Conservation (phyloP, 257 asterid species). For the Solanum gandarillasii region DNA sequence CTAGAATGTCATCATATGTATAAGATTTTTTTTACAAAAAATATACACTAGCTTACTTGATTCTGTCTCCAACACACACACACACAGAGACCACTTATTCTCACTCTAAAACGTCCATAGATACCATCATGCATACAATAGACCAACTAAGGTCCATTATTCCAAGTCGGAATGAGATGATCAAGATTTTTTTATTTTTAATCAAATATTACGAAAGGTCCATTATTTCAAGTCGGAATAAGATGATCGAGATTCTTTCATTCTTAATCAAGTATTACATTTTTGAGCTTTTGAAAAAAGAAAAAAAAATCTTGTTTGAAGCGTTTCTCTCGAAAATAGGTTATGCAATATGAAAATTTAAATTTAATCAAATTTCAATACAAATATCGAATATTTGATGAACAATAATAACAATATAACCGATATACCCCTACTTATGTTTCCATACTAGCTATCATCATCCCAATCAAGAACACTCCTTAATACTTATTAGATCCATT, state of each 20-base stretch:
- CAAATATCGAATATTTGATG: accelerated
- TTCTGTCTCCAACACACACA: not conserved
- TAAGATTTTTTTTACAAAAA: not conserved
- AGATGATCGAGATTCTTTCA: not conserved
- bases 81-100: not conserved
- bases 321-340: accelerated
- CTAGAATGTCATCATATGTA: not conserved
- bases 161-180: not conserved
- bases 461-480: not conserved
- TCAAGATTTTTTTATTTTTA: not conserved
- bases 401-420: not conserved
- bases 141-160: slow-evolving; percentile 1
- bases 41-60: slow-evolving; percentile 18
- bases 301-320: not conserved
- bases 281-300: not conserved
- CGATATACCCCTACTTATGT: slow-evolving; percentile 2
- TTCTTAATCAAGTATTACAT: not conserved
- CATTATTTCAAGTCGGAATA: not conserved
- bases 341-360: accelerated
- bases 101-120: not conserved
- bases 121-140: not conserved
- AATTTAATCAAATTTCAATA: not conserved
- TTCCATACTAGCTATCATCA: slow-evolving; percentile 7
- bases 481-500: not conserved
- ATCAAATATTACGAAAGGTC: not conserved